phyloP scores from a whole-genome alignment of 805 yeast genomes.

The Yamadazyma nakazawae region DNA sequence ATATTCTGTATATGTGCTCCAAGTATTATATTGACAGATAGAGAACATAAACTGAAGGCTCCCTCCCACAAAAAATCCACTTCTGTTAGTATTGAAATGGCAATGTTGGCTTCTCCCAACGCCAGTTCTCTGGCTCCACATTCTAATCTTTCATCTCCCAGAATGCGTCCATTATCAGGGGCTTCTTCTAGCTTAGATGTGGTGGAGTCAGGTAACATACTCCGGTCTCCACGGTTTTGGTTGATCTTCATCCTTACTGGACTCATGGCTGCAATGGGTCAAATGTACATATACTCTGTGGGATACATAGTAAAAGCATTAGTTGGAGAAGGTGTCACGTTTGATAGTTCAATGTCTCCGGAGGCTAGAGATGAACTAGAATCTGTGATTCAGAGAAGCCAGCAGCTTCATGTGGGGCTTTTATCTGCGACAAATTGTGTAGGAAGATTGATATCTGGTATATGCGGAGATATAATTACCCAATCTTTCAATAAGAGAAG shows the following conservation, averaged over 20 bases:
- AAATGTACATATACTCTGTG: constrained; percentile 46
- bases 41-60: constrained; percentile 20
- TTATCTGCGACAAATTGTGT: constrained; percentile 63
- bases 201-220: constrained; percentile 8
- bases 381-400: constrained; percentile 48
- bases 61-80: constrained; percentile 4
- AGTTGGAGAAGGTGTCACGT: constrained; percentile 16
- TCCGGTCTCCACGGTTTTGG: constrained; percentile 32
- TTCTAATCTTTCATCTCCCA: background rate
- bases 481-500: constrained; percentile 46
- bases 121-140: background rate
- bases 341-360: constrained; percentile 21
- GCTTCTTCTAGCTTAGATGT: constrained; percentile 12
- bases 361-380: constrained; percentile 19
- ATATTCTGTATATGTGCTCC: constrained; percentile 48
- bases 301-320: constrained; percentile 45
- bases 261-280: constrained; percentile 40
- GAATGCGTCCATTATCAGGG: background rate
- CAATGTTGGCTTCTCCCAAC: constrained; percentile 7
- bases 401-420: constrained; percentile 71
- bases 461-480: constrained; percentile 57
- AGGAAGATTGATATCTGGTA: constrained; percentile 65
- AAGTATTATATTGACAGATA: constrained; percentile 39
- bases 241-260: constrained; percentile 36
- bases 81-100: constrained; percentile 11